Conservation (phyloP, 169 alveolate species). For the Plasmodium relictum region DNA sequence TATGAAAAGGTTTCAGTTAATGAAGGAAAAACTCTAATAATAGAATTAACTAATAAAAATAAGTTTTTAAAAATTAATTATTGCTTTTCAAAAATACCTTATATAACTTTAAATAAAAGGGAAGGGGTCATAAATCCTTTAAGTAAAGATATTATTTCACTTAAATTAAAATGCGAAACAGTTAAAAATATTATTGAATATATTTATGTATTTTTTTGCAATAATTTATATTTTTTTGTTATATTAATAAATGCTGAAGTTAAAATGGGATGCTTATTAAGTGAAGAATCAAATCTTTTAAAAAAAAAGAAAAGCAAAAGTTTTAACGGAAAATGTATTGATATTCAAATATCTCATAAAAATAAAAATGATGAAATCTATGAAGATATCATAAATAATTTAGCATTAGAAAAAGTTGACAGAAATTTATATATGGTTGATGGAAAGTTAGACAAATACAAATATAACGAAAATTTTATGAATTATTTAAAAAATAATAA, state of each 20-base stretch:
- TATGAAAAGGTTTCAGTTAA: constrained; percentile 27
- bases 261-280: not conserved
- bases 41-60: constrained; percentile 50
- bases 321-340: not conserved
- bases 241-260: constrained; percentile 30
- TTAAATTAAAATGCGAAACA: constrained; percentile 39
- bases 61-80: constrained; percentile 39
- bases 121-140: constrained; percentile 34
- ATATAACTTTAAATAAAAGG: constrained; percentile 26
- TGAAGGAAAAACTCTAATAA: constrained; percentile 43
- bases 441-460: constrained; percentile 51
- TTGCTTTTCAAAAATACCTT: constrained; percentile 46
- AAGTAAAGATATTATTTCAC: constrained; percentile 12
- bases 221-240: constrained; percentile 50
- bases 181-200: constrained; percentile 40
- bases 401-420: constrained; percentile 32
- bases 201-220: constrained; percentile 54
- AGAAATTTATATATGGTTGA: constrained; percentile 31
- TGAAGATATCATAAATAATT: constrained; percentile 17
- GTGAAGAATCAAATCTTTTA: not conserved
- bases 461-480: constrained; percentile 56
- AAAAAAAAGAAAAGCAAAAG: constrained; percentile 7
- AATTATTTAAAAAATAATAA: constrained; percentile 54
- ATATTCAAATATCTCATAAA: not conserved
- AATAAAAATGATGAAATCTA: constrained; percentile 15